Evolutionary conservation across 768 basidiomycete species (phyloP).

Genomic region (Tephrocybe sp.): DNA sequence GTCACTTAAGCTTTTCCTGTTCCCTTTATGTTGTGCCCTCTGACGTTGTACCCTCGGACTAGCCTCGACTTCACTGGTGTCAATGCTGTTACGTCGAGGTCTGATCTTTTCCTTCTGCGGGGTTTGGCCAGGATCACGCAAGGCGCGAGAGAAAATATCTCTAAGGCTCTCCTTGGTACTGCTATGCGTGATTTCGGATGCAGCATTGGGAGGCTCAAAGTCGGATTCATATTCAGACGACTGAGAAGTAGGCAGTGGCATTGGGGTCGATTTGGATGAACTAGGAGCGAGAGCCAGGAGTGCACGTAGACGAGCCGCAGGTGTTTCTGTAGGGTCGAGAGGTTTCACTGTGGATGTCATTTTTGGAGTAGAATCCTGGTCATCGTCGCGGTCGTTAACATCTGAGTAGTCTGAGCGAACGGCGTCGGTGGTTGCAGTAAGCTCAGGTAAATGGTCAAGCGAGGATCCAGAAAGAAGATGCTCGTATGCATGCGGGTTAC

Average conservation of each 20-base stretch:
- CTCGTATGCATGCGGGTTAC: constrained; percentile 24
- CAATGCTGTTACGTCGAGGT: constrained; percentile 56
- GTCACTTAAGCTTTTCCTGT: constrained; percentile 62
- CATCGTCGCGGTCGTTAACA: constrained; percentile 31
- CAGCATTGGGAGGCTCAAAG: constrained; percentile 47
- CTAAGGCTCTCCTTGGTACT: constrained; percentile 57
- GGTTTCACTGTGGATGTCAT: constrained; percentile 22
- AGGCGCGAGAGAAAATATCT: constrained; percentile 63
- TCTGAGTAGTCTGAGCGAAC: constrained; percentile 20
- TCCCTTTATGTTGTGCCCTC: constrained; percentile 42
- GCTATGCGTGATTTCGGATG: constrained; percentile 36
- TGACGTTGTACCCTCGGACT: constrained; percentile 45
- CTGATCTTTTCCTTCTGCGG: constrained; percentile 48
- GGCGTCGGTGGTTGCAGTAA: constrained; percentile 24
- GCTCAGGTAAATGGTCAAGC: constrained; percentile 28
- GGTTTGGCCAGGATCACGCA: constrained; percentile 62
- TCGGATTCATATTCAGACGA: constrained; percentile 55
- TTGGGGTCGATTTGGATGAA: constrained; percentile 25
- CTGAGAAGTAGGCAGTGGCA: constrained; percentile 27
- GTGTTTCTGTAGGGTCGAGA: constrained; percentile 35
- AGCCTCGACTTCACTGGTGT: constrained; percentile 56
- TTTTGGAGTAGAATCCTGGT: constrained; percentile 39
- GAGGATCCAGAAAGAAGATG: constrained; percentile 32
- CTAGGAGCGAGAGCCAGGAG: constrained; percentile 52
- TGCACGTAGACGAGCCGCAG: constrained; percentile 63